A percentile compares a stretch with the other conserved stretches of the same genome.
These are phyloP conservation scores for Fusarium buxicola DNA, from an alignment of 2,329 filamentous ascomycete species.

Conservation along the genomic window DNA sequence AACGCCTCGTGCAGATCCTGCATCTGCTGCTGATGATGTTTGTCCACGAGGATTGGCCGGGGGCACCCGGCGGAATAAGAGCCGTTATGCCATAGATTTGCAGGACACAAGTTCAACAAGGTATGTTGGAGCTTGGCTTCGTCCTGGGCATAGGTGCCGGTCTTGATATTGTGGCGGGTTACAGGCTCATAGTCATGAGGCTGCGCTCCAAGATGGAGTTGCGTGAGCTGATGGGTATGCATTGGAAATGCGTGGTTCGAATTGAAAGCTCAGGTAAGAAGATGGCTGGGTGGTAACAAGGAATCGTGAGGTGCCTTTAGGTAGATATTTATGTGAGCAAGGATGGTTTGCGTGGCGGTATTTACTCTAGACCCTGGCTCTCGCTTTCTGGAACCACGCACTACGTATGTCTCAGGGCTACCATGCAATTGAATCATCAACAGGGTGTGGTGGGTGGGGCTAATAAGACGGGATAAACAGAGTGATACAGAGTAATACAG, in stretches of 20 bases:
- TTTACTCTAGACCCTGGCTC: not conserved
- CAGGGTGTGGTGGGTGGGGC: not conserved
- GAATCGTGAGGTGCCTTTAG: not conserved
- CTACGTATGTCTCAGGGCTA: not conserved
- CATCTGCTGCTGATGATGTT: slow-evolving; percentile 48
- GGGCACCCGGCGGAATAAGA: slow-evolving; percentile 47
- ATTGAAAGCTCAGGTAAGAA: no score
- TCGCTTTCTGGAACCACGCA: no score
- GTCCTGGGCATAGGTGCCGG: slow-evolving; percentile 22
- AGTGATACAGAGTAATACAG: no score
- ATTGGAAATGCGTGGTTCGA: not conserved
- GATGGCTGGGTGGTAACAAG: not conserved
- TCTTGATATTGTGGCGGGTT: not conserved
- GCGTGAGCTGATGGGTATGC: slow-evolving; percentile 27
- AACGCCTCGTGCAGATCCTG: slow-evolving; percentile 48
- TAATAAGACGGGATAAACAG: not conserved
- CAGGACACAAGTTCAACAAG: slow-evolving; percentile 41
- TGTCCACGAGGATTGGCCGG: slow-evolving; percentile 50
- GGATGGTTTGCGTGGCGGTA: not conserved
- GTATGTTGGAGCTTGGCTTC: slow-evolving; percentile 31
- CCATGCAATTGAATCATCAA: no score
- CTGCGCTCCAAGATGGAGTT: slow-evolving; percentile 34
- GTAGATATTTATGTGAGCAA: slow-evolving; percentile 3
- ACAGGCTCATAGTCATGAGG: slow-evolving; percentile 19
- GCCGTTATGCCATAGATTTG: slow-evolving; percentile 46